These are phyloP conservation scores for Chrysanthemum makinoi DNA, from an alignment of 129 eudicot species.

Conservation along the genomic window DNA sequence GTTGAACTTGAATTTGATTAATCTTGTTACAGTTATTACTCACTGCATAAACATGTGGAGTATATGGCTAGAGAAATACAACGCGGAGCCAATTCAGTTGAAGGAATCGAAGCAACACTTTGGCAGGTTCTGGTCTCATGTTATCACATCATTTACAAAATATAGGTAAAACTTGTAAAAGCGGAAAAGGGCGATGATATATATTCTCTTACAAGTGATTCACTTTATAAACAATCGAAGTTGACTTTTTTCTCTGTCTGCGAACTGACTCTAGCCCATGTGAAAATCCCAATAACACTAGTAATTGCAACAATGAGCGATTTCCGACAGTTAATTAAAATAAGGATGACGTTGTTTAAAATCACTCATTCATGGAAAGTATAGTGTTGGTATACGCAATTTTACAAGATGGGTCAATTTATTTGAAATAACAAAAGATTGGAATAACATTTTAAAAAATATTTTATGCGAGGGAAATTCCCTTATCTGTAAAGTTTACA, in stretches of 20 bases:
- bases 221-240: not conserved
- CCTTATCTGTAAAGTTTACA: too few relatives aligned
- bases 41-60: constrained; percentile 77
- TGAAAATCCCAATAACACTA: not conserved
- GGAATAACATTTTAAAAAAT: not conserved
- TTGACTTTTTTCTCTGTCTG: not conserved
- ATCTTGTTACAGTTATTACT: constrained; percentile 59
- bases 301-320: constrained; percentile 1
- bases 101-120: constrained; percentile 80
- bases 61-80: constrained; percentile 75
- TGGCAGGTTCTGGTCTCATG: constrained; percentile 59
- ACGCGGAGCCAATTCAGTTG: constrained; percentile 70
- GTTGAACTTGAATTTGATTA: constrained; percentile 2
- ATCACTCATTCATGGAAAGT: not conserved
- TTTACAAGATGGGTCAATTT: not conserved
- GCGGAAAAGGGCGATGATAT: not conserved
- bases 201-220: not conserved
- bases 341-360: not conserved
- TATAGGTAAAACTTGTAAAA: not conserved
- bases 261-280: not conserved
- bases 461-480: too few relatives aligned
- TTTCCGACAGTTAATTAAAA: not conserved
- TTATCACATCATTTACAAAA: too few relatives aligned
- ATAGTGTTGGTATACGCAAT: not conserved
- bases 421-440: not conserved